Conservation (phyloP, 257 asterid species). For the Plantago major region DNA sequence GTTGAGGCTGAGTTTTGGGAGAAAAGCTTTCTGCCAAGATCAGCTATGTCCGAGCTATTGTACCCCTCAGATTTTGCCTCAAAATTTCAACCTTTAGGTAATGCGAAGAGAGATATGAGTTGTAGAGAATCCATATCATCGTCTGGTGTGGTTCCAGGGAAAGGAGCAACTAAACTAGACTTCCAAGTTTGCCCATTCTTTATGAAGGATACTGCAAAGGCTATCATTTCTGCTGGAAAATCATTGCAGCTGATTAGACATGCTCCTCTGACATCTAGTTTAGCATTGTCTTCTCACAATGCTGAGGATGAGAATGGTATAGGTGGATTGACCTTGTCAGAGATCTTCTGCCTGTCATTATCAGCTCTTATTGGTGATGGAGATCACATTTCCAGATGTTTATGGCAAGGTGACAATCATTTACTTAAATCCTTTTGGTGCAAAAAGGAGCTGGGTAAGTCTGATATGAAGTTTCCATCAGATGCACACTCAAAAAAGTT, state of each 20-base stretch:
- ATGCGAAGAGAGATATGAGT: slow-evolving; percentile 32
- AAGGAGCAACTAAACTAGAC: slow-evolving; percentile 46
- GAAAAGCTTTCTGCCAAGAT: slow-evolving; percentile 76
- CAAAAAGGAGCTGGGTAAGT: slow-evolving; percentile 27
- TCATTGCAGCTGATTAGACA: slow-evolving; percentile 85
- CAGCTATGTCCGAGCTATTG: slow-evolving; percentile 35
- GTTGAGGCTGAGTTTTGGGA: slow-evolving; percentile 96
- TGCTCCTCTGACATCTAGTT: slow-evolving; percentile 54
- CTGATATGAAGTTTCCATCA: slow-evolving; percentile 21
- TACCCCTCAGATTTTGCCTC: slow-evolving; percentile 23
- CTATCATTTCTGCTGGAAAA: slow-evolving; percentile 91
- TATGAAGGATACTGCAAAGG: slow-evolving; percentile 65
- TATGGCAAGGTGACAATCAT: slow-evolving; percentile 47
- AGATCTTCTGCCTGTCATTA: slow-evolving; percentile 78
- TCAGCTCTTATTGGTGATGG: slow-evolving; percentile 73
- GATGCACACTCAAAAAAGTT: slow-evolving; percentile 39
- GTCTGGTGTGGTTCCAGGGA: slow-evolving; percentile 38
- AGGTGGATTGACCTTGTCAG: slow-evolving; percentile 82
- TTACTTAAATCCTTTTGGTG: slow-evolving; percentile 31
- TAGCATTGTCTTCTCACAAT: slow-evolving; percentile 31
- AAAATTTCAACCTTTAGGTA: slow-evolving; percentile 27
- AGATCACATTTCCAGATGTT: slow-evolving; percentile 59
- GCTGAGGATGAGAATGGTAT: slow-evolving; percentile 31
- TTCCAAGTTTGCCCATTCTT: slow-evolving; percentile 72
- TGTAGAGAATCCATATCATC: slow-evolving; percentile 45